Conservation (phyloP, 345 rosid species). For the Rhizophora apiculata region DNA sequence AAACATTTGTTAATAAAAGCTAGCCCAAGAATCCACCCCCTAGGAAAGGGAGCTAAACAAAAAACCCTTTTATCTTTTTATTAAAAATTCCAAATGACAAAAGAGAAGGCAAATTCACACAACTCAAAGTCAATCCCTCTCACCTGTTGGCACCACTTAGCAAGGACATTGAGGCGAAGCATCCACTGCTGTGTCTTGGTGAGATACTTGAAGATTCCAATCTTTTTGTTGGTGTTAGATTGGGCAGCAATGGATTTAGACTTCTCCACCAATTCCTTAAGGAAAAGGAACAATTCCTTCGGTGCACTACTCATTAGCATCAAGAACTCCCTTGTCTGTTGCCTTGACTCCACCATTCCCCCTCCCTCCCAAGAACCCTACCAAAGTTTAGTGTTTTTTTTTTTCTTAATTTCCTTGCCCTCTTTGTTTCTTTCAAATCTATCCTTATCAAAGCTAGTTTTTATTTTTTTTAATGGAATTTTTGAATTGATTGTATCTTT, state of each 20-base stretch:
- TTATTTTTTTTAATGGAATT: too few species aligned
- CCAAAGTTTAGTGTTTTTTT: neutral
- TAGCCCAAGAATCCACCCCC: too few species aligned
- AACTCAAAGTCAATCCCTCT: neutral
- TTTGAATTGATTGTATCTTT: too few species aligned
- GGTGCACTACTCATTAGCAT: slow-evolving; percentile 71
- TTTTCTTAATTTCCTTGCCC: too few species aligned
- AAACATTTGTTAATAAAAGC: too few species aligned
- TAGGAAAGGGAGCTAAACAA: too few species aligned
- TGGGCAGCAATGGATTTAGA: slow-evolving; percentile 49
- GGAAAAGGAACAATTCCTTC: slow-evolving; percentile 69
- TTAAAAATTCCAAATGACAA: too few species aligned
- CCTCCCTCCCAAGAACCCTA: neutral
- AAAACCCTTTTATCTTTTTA: too few species aligned
- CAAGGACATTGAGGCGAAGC: slow-evolving; percentile 87
- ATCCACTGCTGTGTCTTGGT: slow-evolving; percentile 86
- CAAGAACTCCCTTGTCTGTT: slow-evolving; percentile 80
- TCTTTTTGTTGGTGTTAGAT: slow-evolving; percentile 82
- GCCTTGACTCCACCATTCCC: slow-evolving; percentile 77
- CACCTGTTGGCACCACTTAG: slow-evolving; percentile 99
- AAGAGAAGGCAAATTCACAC: neutral
- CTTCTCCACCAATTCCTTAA: slow-evolving; percentile 78
- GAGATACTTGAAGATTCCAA: slow-evolving; percentile 72
- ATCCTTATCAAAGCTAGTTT: neutral
- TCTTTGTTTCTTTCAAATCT: neutral